These are phyloP conservation scores for Melanopsichium pennsylvanicum DNA, from an alignment of 1,284 basidiomycete genomes.

Conservation along the genomic window DNA sequence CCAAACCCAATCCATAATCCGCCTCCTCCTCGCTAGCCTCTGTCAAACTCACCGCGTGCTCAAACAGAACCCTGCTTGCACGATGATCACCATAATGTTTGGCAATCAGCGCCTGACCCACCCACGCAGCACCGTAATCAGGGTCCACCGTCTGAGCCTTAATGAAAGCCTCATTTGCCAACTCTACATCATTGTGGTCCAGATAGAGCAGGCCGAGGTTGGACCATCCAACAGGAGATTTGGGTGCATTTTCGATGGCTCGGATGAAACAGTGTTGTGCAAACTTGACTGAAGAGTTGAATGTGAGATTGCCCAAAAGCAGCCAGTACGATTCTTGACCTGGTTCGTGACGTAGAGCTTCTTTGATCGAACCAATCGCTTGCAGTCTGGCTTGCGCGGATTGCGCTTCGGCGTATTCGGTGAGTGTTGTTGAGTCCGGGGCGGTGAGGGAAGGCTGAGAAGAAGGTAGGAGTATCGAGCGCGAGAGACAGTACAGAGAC, in stretches of 20 bases:
- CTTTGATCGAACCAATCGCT: constrained; percentile 74
- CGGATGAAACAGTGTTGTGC: constrained; percentile 93
- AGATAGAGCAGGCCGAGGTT: constrained; percentile 90
- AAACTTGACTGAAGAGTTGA: constrained; percentile 74
- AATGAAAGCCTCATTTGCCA: constrained; percentile 86
- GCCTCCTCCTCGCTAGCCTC: constrained; percentile 77
- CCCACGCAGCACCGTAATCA: constrained; percentile 88
- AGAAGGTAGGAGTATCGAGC: constrained; percentile 13
- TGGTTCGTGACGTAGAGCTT: constrained; percentile 80
- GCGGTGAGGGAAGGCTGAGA: constrained; percentile 67
- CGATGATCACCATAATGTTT: constrained; percentile 73
- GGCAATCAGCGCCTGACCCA: constrained; percentile 88
- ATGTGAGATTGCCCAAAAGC: constrained; percentile 78
- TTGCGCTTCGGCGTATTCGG: constrained; percentile 65
- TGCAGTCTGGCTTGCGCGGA: constrained; percentile 69
- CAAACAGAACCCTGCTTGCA: constrained; percentile 78
- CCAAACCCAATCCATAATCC: constrained; percentile 79
- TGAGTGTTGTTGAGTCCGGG: constrained; percentile 64
- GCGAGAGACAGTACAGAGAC: constrained; percentile 42
- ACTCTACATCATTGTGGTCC: constrained; percentile 78
- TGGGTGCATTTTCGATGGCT: constrained; percentile 82
- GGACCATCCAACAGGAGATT: constrained; percentile 76
- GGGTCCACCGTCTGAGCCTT: constrained; percentile 91
- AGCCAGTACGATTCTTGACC: constrained; percentile 82
- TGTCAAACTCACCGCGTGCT: constrained; percentile 80